Base-by-base conservation (phyloP, 2,329 filamentous ascomycete genomes). In the Microascus cirrosus region DNA sequence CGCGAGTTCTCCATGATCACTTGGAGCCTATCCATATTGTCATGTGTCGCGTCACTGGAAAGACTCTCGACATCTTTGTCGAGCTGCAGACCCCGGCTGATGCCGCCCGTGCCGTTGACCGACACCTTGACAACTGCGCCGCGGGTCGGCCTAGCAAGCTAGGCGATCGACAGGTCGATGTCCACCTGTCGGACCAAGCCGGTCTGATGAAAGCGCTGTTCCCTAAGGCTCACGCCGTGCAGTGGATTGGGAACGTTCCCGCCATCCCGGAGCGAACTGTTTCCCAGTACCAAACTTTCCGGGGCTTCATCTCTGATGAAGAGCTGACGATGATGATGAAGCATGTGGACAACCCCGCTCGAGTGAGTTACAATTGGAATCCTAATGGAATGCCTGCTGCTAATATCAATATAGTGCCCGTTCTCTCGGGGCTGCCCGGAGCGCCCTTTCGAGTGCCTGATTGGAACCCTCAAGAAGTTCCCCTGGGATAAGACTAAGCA, bases 261-360 rank as follows among this genome's bases (percentile, higher is more conserved):
- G 56, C 63, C 1, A 68, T 79, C 56, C 62, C 67, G 12, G 64
- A 71, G 2, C 67, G 71, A 53, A 67, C 71, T 52, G 18, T n/a
- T 7, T 24, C 36, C 7, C 64, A 68, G 18, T 34, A 64, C 61
- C 67, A 73, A 61, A 60, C 62, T 1, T 86, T 85, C 69, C 79
- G 79, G 61, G 77, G 81, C 13, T 86, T 87, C 63, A 70, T 86
- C 35, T 78, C 77, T 0, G 74, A 75, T 28, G 84, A 87, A 66
- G 83, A 87, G 68, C 76, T 86, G 73, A 74, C 77, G 0, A 81
- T 85, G 79, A 73, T 86, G 11, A 72, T 79, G 58, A 85, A 85
- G 70, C 82, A 85, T 65, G 80, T 82, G 2, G 82, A 86, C 64
- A 74, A 77, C 2, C 80, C 82, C 2, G 74, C 80, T 59, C 78